These are phyloP conservation scores for Claviceps sp. DNA, from an alignment of 2,329 filamentous ascomycete genomes.

Conservation along the genomic window DNA sequence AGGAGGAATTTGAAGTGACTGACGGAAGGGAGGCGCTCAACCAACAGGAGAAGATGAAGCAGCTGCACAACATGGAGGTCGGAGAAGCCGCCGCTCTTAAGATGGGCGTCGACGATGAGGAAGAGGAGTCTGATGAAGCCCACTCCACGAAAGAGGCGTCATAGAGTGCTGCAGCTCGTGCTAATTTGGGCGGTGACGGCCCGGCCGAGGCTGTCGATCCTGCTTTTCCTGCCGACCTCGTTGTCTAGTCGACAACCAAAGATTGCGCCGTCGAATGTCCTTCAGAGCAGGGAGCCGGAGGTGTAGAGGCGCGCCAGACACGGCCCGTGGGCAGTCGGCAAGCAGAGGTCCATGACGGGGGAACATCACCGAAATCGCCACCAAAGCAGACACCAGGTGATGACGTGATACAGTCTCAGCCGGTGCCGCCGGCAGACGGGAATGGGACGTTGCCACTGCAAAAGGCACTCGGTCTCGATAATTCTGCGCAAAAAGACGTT, in stretches of 20 bases:
- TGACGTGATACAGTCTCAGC: background rate
- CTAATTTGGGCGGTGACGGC: background rate
- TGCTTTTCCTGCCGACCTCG: no score
- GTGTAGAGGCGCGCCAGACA: background rate
- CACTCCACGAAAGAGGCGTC: constrained; percentile 15
- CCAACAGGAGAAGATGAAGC: constrained; percentile 35
- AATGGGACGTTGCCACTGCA: background rate
- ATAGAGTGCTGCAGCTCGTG: constrained; percentile 17
- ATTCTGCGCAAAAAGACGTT: background rate
- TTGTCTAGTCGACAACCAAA: no score
- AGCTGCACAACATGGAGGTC: constrained; percentile 46
- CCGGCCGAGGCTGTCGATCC: no score
- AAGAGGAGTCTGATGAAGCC: constrained; percentile 21
- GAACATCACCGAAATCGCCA: background rate
- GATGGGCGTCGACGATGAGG: constrained; percentile 25
- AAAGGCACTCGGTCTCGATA: background rate
- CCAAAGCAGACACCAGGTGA: background rate
- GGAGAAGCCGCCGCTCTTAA: constrained; percentile 41
- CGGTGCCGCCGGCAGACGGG: no score
- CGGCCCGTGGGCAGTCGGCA: background rate
- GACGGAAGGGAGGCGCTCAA: constrained; percentile 30
- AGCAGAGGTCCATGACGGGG: no score
- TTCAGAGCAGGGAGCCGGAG: background rate
- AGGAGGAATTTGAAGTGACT: constrained; percentile 31
- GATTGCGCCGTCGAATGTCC: no score